Conservation (phyloP, 257 asterid genomes). For the Solanum etuberosum region DNA sequence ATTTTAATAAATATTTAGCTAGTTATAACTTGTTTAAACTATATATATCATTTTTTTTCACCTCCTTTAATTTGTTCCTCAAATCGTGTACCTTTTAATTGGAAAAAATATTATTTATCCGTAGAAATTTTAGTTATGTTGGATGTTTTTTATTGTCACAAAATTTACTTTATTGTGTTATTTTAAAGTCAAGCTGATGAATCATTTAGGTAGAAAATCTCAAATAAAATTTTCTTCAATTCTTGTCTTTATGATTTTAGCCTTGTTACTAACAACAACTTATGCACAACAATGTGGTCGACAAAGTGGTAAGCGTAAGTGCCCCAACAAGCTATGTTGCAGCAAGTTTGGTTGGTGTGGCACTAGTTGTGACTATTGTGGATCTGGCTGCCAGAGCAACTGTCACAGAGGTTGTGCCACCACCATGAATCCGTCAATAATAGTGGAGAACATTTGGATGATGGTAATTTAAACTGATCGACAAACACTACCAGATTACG, state of each 20-base stretch:
- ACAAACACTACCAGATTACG: not conserved
- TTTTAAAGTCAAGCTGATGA: not conserved
- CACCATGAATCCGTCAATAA: not conserved
- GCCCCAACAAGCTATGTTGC: not conserved
- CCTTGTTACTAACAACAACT: not conserved
- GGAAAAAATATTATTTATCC: no score
- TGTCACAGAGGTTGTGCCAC: not conserved
- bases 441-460: not conserved
- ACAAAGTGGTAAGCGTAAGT: not conserved
- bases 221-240: not conserved
- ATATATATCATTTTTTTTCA: not conserved
- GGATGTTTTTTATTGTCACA: not conserved
- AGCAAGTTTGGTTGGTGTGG: constrained; percentile 2
- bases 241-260: not conserved
- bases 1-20: not conserved
- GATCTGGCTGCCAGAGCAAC: constrained; percentile 1
- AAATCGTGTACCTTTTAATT: not conserved
- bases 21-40: not conserved
- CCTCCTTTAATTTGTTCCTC: not conserved
- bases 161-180: not conserved
- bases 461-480: not conserved
- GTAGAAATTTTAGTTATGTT: no score
- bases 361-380: not conserved
- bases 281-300: not conserved
- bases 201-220: not conserved